These are phyloP conservation scores for Ormosia semicastrata DNA, from an alignment of 306 rosid species.

Conservation along the genomic window DNA sequence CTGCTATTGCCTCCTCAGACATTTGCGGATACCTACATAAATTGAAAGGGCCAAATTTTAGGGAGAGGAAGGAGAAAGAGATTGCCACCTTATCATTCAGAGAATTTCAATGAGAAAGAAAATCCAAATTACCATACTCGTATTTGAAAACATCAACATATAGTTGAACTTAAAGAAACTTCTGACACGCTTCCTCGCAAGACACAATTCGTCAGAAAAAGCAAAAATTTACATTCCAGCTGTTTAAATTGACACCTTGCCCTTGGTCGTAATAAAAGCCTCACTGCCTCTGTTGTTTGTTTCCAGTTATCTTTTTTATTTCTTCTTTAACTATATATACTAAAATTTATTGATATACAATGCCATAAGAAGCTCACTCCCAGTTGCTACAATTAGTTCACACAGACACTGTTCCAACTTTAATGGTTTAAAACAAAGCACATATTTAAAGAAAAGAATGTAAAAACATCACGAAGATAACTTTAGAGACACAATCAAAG, in stretches of 20 bases:
- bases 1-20: conserved; percentile 19
- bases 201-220: background rate
- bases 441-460: background rate
- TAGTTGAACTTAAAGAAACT: background rate
- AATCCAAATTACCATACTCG: background rate
- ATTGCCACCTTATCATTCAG: background rate
- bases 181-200: background rate
- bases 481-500: background rate
- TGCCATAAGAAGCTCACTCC: background rate
- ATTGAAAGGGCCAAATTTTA: background rate
- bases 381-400: background rate
- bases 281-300: background rate
- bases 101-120: background rate
- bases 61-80: background rate
- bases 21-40: conserved; percentile 18
- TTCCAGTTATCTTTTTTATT: background rate
- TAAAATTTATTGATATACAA: background rate
- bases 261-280: background rate
- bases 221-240: background rate
- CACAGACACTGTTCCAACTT: background rate
- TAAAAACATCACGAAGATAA: background rate
- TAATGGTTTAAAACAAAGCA: background rate
- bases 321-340: background rate
- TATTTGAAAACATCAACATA: background rate
- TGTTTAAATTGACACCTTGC: background rate